These are phyloP conservation scores for Trifolium dubium DNA, from an alignment of 306 rosid species.

Conservation along the genomic window DNA sequence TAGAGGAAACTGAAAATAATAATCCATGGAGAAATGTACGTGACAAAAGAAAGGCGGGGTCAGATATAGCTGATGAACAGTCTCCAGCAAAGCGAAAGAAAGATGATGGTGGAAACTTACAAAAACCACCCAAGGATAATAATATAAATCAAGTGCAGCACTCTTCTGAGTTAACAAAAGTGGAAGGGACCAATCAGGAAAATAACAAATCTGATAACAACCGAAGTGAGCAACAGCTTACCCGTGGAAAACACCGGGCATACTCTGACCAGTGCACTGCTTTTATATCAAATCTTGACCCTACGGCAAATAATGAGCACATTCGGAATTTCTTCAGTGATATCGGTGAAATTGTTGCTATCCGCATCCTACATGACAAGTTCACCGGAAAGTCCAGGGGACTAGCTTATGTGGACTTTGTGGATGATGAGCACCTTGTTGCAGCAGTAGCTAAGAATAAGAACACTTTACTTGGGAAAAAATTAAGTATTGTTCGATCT, in stretches of 20 bases:
- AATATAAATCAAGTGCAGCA: constrained; percentile 46
- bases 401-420: constrained; percentile 89
- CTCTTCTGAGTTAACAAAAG: constrained; percentile 42
- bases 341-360: constrained; percentile 80
- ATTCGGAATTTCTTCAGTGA: constrained; percentile 76
- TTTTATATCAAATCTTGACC: constrained; percentile 73
- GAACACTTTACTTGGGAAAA: constrained; percentile 72
- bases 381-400: constrained; percentile 96
- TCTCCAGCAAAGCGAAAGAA: constrained; percentile 68
- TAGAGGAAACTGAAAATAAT: constrained; percentile 61
- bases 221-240: constrained; percentile 51
- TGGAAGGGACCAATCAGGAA: constrained; percentile 48
- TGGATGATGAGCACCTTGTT: constrained; percentile 71
- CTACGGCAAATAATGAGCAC: constrained; percentile 67
- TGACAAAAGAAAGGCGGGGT: constrained; percentile 73
- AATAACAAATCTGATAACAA: constrained; percentile 44
- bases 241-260: constrained; percentile 53
- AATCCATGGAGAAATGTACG: constrained; percentile 55
- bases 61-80: constrained; percentile 55
- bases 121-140: constrained; percentile 55
- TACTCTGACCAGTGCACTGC: constrained; percentile 87
- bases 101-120: constrained; percentile 53
- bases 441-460: constrained; percentile 82
- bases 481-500: constrained; percentile 78
- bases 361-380: constrained; percentile 80